Evolutionary conservation across 106 monocot species (phyloP), one percentile per base, ranked within the genome.

Genomic region (Alisma plantagoaquatica): DNA sequence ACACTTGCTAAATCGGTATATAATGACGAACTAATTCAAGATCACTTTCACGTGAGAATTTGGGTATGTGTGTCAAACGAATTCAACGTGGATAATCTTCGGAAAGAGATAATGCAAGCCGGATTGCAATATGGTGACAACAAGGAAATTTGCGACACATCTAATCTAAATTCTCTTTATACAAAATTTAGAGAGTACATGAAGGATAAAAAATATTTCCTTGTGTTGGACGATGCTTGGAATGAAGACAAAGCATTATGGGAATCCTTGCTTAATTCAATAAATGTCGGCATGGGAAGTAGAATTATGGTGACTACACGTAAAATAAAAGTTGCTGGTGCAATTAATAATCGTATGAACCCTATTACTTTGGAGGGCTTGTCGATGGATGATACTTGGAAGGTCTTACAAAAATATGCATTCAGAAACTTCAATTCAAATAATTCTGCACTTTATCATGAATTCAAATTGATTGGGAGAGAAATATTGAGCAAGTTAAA

Each of bases 401-500:
- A 19, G 0, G n/a, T 46, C 21, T 46, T 46, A 15, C 7, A 46
- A 46, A 0, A 9, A 16, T 17, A 46, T 5, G 0, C 46, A 16
- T 17, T 46, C 6, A 20, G 46, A 19, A 12, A 46, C 6, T n/a
- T n/a, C n/a, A n/a, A n/a, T n/a, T n/a, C n/a, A n/a, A n/a, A n/a
- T n/a, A n/a, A n/a, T n/a, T n/a, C n/a, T n/a, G n/a, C n/a, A n/a
- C n/a, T n/a, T n/a, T n/a, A 38, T 38, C 9, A 5, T 38, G 9
- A 38, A 14, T 38, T 38, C 9, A 14, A 38, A 38, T 6, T 7
- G 5, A 38, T 38, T 38, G 35, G 35, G 9, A 38, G 14, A 14
- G 9, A 38, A 38, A 38, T 38, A 14, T 6, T 38, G n/a, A 3
- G 3, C 0, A 77, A 27, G 44, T 29, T 71, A 3, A 57, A 66